Base-by-base conservation (phyloP, 1,139 yeast species). In the Lodderomyces margitis region DNA sequence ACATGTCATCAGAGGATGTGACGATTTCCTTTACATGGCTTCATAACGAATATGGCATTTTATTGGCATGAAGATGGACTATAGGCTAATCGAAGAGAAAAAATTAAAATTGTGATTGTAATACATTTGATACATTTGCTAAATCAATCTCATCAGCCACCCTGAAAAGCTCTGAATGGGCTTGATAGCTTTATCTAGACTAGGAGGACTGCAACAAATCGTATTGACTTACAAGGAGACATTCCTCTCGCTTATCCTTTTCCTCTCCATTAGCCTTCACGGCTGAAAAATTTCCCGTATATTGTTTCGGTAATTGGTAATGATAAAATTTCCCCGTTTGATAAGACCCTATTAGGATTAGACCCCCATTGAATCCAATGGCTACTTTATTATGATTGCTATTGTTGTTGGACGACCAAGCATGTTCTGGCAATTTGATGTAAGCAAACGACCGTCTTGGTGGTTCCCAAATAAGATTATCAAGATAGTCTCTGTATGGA, bases 391-490 rank as follows among this genome's bases (percentile, higher is more conserved):
- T 52, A 14, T 37, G 34, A n/a, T 36, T 24, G 12, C 4, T 15
- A 3, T 21, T 21, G 12, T 21, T 14, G 14, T 14, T 23, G 9
- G 28, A n/a, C 52, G 5, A 59, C 32, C 32, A 55, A 15, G 58
- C 54, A 32, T 57, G 51, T 42, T 66, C 74, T 3, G 72, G 71
- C 5, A 72, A 46, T 47, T 61, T 68, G 30, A 71, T 64, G 43
- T 59, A 70, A 15, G 75, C 74, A 57, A 70, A 72, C 4, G 75
- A 69, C 30, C 78, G 50, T 39, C 65, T 54, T 2, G 78, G 77
- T 1, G 75, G 75, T 43, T 68, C 73, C 69, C 74, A 64, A 11
- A 70, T 65, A 40, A 71, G 56, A 48, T 70, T 71, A 37, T 69
- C 72, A 42, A 71, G 51, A 49, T 70, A 70, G 42, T 68, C 64